phyloP scores from a whole-genome alignment of 2,329 filamentous ascomycete genomes.

The Talaromyces sp. region DNA sequence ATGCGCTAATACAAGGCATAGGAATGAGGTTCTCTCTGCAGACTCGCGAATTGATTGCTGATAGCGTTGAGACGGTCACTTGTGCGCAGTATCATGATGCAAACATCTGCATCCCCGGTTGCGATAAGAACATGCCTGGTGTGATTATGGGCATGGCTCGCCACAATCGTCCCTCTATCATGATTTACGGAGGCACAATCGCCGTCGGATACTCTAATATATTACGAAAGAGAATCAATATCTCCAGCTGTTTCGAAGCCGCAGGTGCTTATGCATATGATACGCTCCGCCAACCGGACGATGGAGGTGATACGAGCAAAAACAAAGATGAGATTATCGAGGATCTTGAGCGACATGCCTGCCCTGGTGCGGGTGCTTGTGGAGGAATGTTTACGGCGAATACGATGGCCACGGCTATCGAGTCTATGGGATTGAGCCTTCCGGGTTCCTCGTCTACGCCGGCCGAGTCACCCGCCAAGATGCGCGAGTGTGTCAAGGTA shows the following conservation, averaged over 20 bases:
- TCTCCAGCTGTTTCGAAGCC: conserved; percentile 84
- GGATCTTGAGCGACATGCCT: conserved; percentile 76
- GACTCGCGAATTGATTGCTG: conserved; percentile 85
- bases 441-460: conserved; percentile 83
- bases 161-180: conserved; percentile 86
- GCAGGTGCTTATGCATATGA: conserved; percentile 78
- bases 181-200: conserved; percentile 94
- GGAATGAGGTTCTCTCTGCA: conserved; percentile 94
- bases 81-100: conserved; percentile 91
- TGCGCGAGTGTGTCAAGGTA: conserved; percentile 78
- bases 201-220: conserved; percentile 78
- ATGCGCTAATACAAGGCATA: conserved; percentile 35
- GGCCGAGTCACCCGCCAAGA: conserved; percentile 75
- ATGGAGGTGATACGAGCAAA: conserved; percentile 60
- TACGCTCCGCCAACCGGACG: conserved; percentile 66
- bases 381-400: conserved; percentile 95
- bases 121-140: conserved; percentile 98
- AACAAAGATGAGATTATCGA: conserved; percentile 74
- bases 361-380: conserved; percentile 74
- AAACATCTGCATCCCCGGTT: conserved; percentile 88
- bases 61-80: conserved; percentile 90
- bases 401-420: conserved; percentile 87
- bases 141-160: conserved; percentile 85
- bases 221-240: conserved; percentile 76
- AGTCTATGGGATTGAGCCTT: conserved; percentile 79